Evolutionary conservation across 139 green algal species (phyloP).

Genomic region (Astrephomene gubernaculifera): DNA sequence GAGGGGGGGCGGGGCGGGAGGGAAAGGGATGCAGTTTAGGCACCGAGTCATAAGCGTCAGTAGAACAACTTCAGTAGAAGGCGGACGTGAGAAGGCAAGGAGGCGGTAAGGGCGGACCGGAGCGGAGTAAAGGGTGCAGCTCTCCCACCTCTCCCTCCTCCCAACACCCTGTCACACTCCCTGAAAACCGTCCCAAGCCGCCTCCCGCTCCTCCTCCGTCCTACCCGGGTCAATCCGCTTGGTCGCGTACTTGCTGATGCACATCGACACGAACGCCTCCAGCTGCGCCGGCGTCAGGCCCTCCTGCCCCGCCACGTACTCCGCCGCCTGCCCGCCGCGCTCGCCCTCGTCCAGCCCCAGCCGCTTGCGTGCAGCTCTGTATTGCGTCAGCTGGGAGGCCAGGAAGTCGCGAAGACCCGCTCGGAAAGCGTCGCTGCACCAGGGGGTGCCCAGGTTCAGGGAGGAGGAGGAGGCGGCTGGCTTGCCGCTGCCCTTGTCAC

Average conservation of each 20-base stretch:
- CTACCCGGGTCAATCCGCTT: conserved; percentile 93
- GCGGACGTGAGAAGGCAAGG: too few relatives aligned
- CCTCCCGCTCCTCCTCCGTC: not conserved
- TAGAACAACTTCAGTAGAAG: too few relatives aligned
- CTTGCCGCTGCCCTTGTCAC: not conserved
- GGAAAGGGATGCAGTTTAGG: not conserved
- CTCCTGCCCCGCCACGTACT: conserved; percentile 72
- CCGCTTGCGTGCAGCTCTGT: conserved; percentile 49
- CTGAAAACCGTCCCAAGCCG: too few relatives aligned
- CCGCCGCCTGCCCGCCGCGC: conserved; percentile 55
- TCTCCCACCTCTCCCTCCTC: too few relatives aligned
- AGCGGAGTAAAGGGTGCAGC: too few relatives aligned
- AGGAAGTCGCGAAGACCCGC: conserved; percentile 63
- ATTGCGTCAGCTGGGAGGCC: conserved; percentile 51
- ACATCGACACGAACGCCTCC: conserved; percentile 71
- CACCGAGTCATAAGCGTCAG: too few relatives aligned
- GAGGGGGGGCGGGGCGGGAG: not conserved
- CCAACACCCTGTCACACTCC: too few relatives aligned
- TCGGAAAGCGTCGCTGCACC: conserved; percentile 66
- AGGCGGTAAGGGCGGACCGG: too few relatives aligned
- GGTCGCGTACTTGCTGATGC: conserved; percentile 74
- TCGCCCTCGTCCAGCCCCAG: conserved; percentile 64
- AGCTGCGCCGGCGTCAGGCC: conserved; percentile 77
- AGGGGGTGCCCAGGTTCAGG: conserved; percentile 27
- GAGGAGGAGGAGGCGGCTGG: not conserved